Evolutionary conservation across 2,329 filamentous ascomycete genomes (phyloP), one percentile per base, ranked within the genome.

Genomic region (Mycosphaerella arachidis): DNA sequence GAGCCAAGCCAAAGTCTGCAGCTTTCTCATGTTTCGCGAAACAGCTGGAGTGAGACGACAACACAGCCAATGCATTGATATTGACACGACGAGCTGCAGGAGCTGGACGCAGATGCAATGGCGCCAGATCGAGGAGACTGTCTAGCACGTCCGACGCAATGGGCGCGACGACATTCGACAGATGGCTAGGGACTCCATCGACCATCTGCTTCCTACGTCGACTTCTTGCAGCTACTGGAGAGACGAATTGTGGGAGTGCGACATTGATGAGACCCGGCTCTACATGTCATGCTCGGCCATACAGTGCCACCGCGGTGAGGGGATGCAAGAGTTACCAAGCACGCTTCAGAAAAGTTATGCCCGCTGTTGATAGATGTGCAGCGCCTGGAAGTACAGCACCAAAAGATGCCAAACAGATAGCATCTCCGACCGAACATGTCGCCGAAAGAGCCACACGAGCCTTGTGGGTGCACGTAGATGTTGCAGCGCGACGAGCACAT

Each of bases 101-200:
- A 46, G 40, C 37, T 48, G 2, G 33, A 62, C 56, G 48, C 63
- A 56, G 63, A 69, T 71, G 67, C 66, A 67, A 74, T 74, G 72
- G 71, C 71, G 61, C 68, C 72, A 53, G 70, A 72, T 59, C 57
- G 70, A 69, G 71, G 68, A 54, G 56, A 46, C 37, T 59, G 55
- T 51, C 27, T 66, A 60, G 66, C 35, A n/a, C 51, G 64, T 63
- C 59, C 56, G 55, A 52, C 56, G 66, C 74, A 66, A 80, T 80
- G 77, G 75, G 74, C 72, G 70, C 72, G 69, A 73, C 73, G 63
- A 18, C 48, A 20, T 70, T 79, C 70, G 71, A 77, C 66, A 73
- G 73, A 72, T 77, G 78, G 71, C 74, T 79, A 71, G 76, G 73
- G 67, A 74, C 74, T 72, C 75, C 76, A 64, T 74, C 76, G 66